Evolutionary conservation across 371 early-diverging fungal species (phyloP), one percentile per base, ranked within the genome.

Genomic region (Chytridiales sp.): DNA sequence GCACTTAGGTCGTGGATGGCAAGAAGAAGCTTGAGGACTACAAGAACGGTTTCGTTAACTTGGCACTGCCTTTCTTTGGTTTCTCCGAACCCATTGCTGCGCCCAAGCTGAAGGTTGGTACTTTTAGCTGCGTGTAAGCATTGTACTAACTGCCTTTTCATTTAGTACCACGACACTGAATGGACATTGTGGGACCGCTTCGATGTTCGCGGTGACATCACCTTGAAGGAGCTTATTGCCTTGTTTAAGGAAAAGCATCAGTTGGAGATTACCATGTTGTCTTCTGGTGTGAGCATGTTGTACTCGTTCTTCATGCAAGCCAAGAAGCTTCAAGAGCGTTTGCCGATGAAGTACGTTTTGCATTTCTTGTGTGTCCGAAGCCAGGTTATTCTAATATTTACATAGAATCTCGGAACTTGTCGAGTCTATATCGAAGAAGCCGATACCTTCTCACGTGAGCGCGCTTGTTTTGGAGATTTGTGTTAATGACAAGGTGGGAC

Each of bases 11-110:
- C 39, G 78, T 91, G 62, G 90, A 86, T 58, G 85, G 84, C 13
- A 86, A 89, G 51, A 78, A 80, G n/a, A 83, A 84, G 66, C 73
- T 98, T 38, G 97, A 97, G 34, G 92, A 94, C 64, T 98, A 87
- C 85, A 99, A 96, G 87, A 99, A 99, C 75, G 97, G 96, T 2
- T 99, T 99, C 72, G 84, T 99, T 59, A 99, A 99, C 76, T 75
- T 99, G 64, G 99, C 99, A 0, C 76, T 99, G 52, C 99, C 99
- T n/a, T 95, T 99, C 88, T 90, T 98, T 83, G 97, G 91, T 19
- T 95, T 96, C 77, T 97, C 98, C 19, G 99, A 99, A 64, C 99
- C 99, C 5, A 92, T 99, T 68, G 87, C 89, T 11, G 93, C 94
- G 3, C 89, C 85, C 46, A 85, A 82, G 69, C 72, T 83, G 62